Percentiles rank a stretch among this genome's conserved stretches.
These are phyloP conservation scores for Nepenthes mirabilis DNA, from an alignment of 148 eudicot species.

Conservation along the genomic window DNA sequence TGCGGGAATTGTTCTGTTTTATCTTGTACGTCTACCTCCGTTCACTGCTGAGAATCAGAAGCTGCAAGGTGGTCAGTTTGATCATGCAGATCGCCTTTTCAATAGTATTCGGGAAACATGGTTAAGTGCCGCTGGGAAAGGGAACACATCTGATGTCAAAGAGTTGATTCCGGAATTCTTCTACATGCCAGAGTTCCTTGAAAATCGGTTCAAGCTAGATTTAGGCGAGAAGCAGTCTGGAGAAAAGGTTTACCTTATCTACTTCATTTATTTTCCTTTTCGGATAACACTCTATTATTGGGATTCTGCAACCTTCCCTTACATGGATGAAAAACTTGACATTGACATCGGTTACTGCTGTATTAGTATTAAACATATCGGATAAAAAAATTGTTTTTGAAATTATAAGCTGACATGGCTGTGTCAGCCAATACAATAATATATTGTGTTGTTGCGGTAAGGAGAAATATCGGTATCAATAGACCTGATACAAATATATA, in stretches of 20 bases:
- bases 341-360: no score
- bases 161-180: constrained; percentile 97
- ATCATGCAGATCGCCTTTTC: constrained; percentile 99
- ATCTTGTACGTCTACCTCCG: constrained; percentile 89
- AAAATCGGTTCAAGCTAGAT: constrained; percentile 80
- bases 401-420: no score
- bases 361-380: no score
- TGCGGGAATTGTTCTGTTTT: constrained; percentile 97
- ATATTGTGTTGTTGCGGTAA: no score
- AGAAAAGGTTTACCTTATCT: constrained; percentile 43
- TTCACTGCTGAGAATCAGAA: constrained; percentile 87
- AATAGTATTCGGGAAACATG: constrained; percentile 86
- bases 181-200: constrained; percentile 95
- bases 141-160: constrained; percentile 97
- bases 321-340: no score
- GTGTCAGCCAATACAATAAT: no score
- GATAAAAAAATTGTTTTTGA: no score
- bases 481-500: no score
- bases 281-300: neutral
- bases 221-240: constrained; percentile 99
- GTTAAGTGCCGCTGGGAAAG: constrained; percentile 97
- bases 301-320: no score
- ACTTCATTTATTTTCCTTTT: neutral
- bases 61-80: constrained; percentile 99
- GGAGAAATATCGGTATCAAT: no score